Conservation (phyloP, 2,329 filamentous ascomycete species). For the Colletotrichum salicis region DNA sequence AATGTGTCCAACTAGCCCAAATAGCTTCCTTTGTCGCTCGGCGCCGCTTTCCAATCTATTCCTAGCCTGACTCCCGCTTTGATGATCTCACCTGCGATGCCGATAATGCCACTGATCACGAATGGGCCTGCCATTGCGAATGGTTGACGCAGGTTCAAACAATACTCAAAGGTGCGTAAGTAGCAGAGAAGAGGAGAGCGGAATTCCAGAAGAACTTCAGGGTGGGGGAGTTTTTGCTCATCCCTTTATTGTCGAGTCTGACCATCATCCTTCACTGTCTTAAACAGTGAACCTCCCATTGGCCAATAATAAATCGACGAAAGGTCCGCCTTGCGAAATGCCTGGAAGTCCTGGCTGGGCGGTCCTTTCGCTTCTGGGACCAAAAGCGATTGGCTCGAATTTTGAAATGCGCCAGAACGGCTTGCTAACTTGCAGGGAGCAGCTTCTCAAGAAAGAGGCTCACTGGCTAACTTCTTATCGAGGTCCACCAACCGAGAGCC, state of each 20-base stretch:
- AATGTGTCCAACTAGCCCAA: conserved; percentile 21
- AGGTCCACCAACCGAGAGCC: too few relatives aligned
- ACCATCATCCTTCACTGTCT: not conserved
- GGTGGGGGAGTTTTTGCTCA: not conserved
- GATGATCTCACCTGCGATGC: conserved; percentile 26
- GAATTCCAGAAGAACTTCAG: not conserved
- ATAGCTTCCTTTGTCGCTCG: conserved; percentile 23
- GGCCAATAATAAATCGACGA: too few relatives aligned
- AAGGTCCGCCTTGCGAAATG: too few relatives aligned
- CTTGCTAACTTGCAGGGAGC: too few relatives aligned
- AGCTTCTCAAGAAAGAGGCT: too few relatives aligned
- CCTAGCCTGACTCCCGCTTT: not conserved
- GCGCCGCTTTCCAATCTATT: conserved; percentile 35
- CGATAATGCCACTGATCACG: conserved; percentile 30
- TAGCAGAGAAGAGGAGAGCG: not conserved
- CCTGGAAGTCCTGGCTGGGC: too few relatives aligned
- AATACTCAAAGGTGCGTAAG: not conserved
- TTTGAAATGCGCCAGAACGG: too few relatives aligned
- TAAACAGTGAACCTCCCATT: too few relatives aligned
- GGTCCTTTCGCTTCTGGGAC: too few relatives aligned
- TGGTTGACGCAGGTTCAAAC: not conserved
- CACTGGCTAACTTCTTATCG: too few relatives aligned
- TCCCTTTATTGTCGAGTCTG: not conserved
- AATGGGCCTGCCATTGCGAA: conserved; percentile 21
- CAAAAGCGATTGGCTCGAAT: too few relatives aligned